phyloP scores from a whole-genome alignment of 257 asterid genomes.

The Salvia miltiorrhiza region DNA sequence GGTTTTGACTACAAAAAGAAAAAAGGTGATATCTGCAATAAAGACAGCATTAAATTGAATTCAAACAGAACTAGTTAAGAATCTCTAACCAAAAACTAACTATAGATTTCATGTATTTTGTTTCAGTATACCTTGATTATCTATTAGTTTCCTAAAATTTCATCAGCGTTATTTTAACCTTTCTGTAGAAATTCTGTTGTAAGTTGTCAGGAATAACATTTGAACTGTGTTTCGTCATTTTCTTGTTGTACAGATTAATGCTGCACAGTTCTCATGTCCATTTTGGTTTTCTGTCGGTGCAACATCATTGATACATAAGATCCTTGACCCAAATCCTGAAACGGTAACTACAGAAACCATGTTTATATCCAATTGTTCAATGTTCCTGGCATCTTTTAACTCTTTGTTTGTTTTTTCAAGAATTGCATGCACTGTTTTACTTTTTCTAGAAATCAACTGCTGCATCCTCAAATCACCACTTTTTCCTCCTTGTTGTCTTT shows the following conservation, averaged over 20 bases:
- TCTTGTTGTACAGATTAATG: slow-evolving; percentile 53
- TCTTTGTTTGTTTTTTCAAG: background rate
- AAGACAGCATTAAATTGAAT: background rate
- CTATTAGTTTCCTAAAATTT: background rate
- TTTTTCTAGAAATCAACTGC: background rate
- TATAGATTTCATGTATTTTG: slow-evolving; percentile 6
- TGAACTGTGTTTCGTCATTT: slow-evolving; percentile 18
- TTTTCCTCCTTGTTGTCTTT: background rate
- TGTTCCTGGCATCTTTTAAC: slow-evolving; percentile 9
- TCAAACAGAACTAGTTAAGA: background rate
- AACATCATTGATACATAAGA: slow-evolving; percentile 57
- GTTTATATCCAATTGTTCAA: background rate
- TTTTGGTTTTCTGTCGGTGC: slow-evolving; percentile 82
- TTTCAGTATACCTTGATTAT: background rate
- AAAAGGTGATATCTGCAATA: slow-evolving; percentile 1
- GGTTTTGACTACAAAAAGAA: slow-evolving; percentile 3
- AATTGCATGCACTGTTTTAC: background rate
- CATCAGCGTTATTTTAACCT: background rate
- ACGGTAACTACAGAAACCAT: slow-evolving; percentile 49
- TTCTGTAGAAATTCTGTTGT: slow-evolving; percentile 9
- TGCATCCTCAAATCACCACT: background rate
- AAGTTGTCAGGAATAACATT: slow-evolving; percentile 1
- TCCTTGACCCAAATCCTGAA: slow-evolving; percentile 82
- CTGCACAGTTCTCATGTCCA: slow-evolving; percentile 87
- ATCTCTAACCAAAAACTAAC: background rate